Percentiles rank a stretch among this genome's conserved stretches.
These are phyloP conservation scores for Rhizopogon salebrosus DNA, from an alignment of 768 basidiomycete species.

Conservation along the genomic window DNA sequence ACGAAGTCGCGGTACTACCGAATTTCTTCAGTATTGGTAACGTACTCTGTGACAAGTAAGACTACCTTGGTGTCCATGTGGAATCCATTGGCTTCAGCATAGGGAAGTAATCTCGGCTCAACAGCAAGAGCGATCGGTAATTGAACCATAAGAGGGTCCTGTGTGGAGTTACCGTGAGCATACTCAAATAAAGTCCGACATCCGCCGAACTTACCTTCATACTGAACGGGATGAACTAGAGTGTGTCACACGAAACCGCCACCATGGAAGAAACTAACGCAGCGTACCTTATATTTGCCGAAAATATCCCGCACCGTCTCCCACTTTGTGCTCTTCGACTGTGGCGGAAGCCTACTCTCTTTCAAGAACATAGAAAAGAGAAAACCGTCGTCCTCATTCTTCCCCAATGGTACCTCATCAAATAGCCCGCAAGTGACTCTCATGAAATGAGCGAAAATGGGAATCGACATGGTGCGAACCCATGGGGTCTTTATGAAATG, in stretches of 20 bases:
- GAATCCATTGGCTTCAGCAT: slow-evolving; percentile 70
- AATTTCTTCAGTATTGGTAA: slow-evolving; percentile 4
- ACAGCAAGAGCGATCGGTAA: slow-evolving; percentile 74
- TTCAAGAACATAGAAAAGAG: slow-evolving; percentile 62
- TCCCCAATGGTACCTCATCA: slow-evolving; percentile 62
- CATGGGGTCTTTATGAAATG: slow-evolving; percentile 74
- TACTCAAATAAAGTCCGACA: background rate
- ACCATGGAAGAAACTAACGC: slow-evolving; percentile 3
- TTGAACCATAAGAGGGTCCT: slow-evolving; percentile 77
- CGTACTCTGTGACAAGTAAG: slow-evolving; percentile 1
- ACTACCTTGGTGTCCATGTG: slow-evolving; percentile 70
- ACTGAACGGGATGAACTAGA: slow-evolving; percentile 74
- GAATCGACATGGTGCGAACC: slow-evolving; percentile 60
- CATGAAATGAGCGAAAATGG: slow-evolving; percentile 62
- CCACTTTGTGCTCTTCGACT: slow-evolving; percentile 54
- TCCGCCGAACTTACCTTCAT: slow-evolving; percentile 44
- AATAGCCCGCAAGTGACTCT: slow-evolving; percentile 51
- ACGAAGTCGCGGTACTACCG: slow-evolving; percentile 75
- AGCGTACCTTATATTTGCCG: slow-evolving; percentile 59
- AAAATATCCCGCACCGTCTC: slow-evolving; percentile 62
- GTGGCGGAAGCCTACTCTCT: slow-evolving; percentile 60
- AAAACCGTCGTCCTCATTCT: slow-evolving; percentile 73
- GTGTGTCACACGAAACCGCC: slow-evolving; percentile 11
- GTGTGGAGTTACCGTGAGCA: slow-evolving; percentile 8
- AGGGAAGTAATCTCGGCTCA: slow-evolving; percentile 69